Conservation (phyloP, 768 basidiomycete species). For the Rhodotorula kratochvilovae region DNA sequence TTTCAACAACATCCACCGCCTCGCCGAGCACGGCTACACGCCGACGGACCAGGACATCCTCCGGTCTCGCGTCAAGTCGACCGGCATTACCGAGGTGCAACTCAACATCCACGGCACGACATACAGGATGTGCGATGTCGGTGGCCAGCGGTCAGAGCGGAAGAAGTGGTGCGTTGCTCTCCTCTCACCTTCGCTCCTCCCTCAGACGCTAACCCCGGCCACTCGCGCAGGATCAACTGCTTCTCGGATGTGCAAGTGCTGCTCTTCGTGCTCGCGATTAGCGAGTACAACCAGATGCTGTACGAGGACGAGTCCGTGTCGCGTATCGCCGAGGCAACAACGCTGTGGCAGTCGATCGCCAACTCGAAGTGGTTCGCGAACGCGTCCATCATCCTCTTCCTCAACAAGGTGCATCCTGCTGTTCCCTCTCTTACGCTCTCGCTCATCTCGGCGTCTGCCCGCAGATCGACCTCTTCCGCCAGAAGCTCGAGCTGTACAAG, state of each 20-base stretch:
- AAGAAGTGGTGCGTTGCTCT: too few relatives aligned
- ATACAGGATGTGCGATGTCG: constrained; percentile 89
- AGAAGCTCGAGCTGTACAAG: constrained; percentile 79
- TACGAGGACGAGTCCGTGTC: constrained; percentile 80
- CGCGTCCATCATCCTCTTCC: constrained; percentile 67
- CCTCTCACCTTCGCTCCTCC: too few relatives aligned
- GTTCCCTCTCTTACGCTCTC: constrained; percentile 70
- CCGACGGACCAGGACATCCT: constrained; percentile 90
- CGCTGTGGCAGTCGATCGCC: constrained; percentile 93
- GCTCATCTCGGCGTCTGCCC: constrained; percentile 55
- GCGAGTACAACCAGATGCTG: constrained; percentile 93
- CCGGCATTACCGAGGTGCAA: constrained; percentile 91
- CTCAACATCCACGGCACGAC: constrained; percentile 81
- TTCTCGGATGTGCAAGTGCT: constrained; percentile 66
- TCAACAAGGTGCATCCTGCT: constrained; percentile 60
- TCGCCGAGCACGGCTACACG: constrained; percentile 67
- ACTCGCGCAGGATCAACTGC: constrained; percentile 64
- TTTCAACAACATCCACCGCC: constrained; percentile 81
- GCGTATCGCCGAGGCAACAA: constrained; percentile 92
- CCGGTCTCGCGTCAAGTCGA: constrained; percentile 88
- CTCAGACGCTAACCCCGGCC: too few relatives aligned
- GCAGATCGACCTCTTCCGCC: constrained; percentile 69
- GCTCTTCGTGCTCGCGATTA: constrained; percentile 51
- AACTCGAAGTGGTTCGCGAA: constrained; percentile 94
- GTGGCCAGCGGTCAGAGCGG: constrained; percentile 82